Evolutionary conservation across 257 asterid species (phyloP).

Genomic region (Solanum okadae): DNA sequence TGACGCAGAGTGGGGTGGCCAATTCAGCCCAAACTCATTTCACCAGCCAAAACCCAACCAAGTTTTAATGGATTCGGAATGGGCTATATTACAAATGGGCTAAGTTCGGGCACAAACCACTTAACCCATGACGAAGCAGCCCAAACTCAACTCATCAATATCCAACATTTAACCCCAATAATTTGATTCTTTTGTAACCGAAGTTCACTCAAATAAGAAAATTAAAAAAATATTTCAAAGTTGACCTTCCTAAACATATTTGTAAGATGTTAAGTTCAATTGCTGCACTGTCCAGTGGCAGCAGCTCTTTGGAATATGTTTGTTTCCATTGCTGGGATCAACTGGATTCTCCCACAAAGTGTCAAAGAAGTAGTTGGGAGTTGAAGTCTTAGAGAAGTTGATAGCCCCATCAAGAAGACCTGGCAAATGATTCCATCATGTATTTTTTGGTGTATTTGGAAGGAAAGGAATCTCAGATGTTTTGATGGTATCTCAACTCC

Average conservation of each 20-base stretch:
- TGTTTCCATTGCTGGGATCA: background rate
- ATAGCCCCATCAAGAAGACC: background rate
- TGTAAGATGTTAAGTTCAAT: background rate
- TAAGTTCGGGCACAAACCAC: background rate
- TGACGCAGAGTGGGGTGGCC: background rate
- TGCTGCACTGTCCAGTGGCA: background rate
- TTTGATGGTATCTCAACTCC: background rate
- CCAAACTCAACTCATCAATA: background rate
- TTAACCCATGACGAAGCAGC: background rate
- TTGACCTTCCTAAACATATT: background rate
- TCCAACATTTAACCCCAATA: background rate
- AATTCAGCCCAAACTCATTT: background rate
- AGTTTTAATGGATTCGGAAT: background rate
- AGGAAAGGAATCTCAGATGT: background rate
- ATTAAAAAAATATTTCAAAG: background rate
- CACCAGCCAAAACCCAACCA: background rate
- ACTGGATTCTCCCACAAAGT: background rate
- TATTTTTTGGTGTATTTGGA: background rate
- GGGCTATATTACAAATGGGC: background rate
- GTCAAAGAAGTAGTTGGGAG: background rate
- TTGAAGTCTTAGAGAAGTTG: background rate
- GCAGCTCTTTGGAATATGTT: background rate
- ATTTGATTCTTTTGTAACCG: background rate
- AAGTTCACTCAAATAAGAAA: background rate
- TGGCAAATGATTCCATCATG: background rate